Percentiles rank a stretch among this genome's conserved stretches.
Evolutionary conservation across 2,329 filamentous ascomycete genomes (phyloP).

Genomic region (Mycosphaerella sp.): DNA sequence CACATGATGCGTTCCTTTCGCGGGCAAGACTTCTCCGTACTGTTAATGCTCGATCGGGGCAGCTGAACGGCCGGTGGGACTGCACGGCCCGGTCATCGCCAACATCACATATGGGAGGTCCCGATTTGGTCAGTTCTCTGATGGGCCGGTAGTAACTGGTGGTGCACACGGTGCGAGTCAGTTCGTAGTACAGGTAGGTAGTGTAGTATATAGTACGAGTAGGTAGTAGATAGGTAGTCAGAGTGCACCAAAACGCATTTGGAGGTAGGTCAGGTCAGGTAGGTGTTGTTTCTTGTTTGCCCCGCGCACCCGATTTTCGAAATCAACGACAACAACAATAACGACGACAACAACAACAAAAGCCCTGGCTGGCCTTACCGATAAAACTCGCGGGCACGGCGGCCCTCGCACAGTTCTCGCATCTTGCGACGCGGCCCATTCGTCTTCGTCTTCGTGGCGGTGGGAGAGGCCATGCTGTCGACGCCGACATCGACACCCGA

Average conservation of each 20-base stretch:
- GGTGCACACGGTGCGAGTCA: no score
- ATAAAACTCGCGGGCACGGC: conserved; percentile 31
- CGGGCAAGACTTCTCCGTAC: background rate
- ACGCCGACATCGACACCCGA: conserved; percentile 9
- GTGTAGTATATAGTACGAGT: no score
- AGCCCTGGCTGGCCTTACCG: conserved; percentile 16
- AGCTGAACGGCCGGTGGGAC: conserved; percentile 25
- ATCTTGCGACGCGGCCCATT: conserved; percentile 14
- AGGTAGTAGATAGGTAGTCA: no score
- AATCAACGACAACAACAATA: no score
- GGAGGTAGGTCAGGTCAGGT: no score
- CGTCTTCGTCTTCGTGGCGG: conserved; percentile 8
- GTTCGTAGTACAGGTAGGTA: no score
- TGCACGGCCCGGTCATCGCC: conserved; percentile 19
- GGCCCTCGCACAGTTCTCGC: conserved; percentile 21
- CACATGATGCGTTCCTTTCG: background rate
- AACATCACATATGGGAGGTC: conserved; percentile 26
- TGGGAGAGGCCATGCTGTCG: conserved; percentile 8
- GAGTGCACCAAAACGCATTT: no score
- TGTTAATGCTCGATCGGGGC: conserved; percentile 27
- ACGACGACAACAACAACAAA: background rate
- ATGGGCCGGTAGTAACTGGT: conserved; percentile 29
- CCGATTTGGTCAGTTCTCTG: conserved; percentile 23
- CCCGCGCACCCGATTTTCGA: no score
- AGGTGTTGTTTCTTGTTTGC: no score